These are phyloP conservation scores for Eutrema heterophyllum DNA, from an alignment of 345 rosid genomes.

Conservation along the genomic window DNA sequence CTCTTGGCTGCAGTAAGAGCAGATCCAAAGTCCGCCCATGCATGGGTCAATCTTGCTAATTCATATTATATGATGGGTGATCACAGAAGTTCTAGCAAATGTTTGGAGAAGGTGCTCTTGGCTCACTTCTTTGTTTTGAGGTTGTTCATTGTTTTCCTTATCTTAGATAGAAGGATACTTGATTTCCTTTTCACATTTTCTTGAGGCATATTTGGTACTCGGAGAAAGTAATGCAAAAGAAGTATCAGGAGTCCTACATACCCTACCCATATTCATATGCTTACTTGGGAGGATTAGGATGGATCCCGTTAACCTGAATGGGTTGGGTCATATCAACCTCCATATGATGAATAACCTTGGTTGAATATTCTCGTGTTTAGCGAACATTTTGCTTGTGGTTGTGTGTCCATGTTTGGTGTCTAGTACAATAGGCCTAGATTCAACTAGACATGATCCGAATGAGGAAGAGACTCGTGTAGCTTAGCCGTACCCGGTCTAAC, in stretches of 20 bases:
- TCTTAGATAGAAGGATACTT: slow-evolving; percentile 24
- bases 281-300: neutral
- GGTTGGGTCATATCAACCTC: neutral
- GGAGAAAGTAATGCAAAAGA: slow-evolving; percentile 7
- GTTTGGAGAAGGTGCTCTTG: slow-evolving; percentile 98
- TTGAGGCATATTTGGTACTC: neutral
- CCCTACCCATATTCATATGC: neutral
- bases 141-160: slow-evolving; percentile 49
- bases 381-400: neutral
- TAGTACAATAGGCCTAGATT: neutral
- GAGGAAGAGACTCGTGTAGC: neutral
- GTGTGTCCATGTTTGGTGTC: neutral
- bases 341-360: neutral
- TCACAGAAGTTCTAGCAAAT: slow-evolving; percentile 81
- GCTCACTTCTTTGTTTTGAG: slow-evolving; percentile 49
- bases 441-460: neutral
- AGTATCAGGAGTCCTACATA: neutral
- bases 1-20: slow-evolving; percentile 59
- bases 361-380: neutral
- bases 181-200: slow-evolving; percentile 12
- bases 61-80: slow-evolving; percentile 73
- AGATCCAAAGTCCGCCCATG: slow-evolving; percentile 85
- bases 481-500: neutral
- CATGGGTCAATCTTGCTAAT: slow-evolving; percentile 87
- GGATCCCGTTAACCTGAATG: neutral